Evolutionary conservation across 2,329 filamentous ascomycete species (phyloP).

Genomic region (Phymatotrichopsis omnivora): DNA sequence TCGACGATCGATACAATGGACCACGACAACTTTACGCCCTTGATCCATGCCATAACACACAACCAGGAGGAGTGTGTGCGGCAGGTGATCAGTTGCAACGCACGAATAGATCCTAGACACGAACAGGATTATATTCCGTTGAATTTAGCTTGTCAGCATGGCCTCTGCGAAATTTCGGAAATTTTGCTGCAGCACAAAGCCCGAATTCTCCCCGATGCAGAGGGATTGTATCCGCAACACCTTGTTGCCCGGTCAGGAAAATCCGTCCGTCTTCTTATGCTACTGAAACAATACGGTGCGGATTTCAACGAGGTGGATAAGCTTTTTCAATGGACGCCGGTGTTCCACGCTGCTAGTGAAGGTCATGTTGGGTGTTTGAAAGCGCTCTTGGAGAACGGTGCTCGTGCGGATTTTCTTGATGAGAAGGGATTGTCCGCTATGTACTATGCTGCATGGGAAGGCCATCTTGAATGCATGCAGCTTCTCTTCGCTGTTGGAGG

Average conservation of each 20-base stretch:
- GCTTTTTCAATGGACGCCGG: constrained; percentile 91
- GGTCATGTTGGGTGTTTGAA: constrained; percentile 83
- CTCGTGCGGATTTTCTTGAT: constrained; percentile 68
- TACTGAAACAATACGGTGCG: constrained; percentile 76
- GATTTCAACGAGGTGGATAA: constrained; percentile 90
- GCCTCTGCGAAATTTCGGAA: constrained; percentile 72
- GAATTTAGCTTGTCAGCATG: constrained; percentile 90
- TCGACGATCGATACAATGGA: constrained; percentile 79
- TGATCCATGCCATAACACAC: constrained; percentile 92
- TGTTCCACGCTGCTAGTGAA: constrained; percentile 94
- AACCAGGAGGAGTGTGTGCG: constrained; percentile 71
- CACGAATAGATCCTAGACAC: constrained; percentile 75
- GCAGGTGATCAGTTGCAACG: constrained; percentile 62
- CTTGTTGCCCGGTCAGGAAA: constrained; percentile 83
- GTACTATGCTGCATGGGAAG: constrained; percentile 99
- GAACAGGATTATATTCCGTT: constrained; percentile 88
- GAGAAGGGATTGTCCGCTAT: constrained; percentile 90
- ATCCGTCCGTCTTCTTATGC: constrained; percentile 63
- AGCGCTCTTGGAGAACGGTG: constrained; percentile 67
- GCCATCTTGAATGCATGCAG: constrained; percentile 87
- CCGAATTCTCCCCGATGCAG: constrained; percentile 80
- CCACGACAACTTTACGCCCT: constrained; percentile 91
- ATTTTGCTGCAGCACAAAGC: constrained; percentile 73
- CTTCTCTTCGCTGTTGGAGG: constrained; percentile 53
- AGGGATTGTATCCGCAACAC: constrained; percentile 95